Evolutionary conservation across 169 alveolate species (phyloP).

Genomic region (Eimeria falciformis): DNA sequence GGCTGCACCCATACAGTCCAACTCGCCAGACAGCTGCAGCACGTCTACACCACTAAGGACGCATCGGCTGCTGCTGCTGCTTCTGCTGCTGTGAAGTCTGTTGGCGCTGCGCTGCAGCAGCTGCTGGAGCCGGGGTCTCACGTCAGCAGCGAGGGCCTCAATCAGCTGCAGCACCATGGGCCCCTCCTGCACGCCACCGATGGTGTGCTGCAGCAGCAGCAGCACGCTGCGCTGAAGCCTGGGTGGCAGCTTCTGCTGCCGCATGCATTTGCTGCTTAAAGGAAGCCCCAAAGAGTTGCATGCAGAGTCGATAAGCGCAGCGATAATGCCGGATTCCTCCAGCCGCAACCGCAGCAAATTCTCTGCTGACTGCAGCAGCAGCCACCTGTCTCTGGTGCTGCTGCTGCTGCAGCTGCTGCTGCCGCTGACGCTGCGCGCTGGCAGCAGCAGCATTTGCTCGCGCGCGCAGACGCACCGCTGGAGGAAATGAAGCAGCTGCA

Average conservation of each 20-base stretch:
- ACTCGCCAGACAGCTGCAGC: conserved; percentile 57
- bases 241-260: conserved; percentile 66
- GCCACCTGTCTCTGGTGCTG: too few relatives aligned
- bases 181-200: conserved; percentile 3
- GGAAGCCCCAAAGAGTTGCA: conserved; percentile 35
- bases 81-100: not conserved
- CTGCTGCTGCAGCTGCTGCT: not conserved
- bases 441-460: conserved; percentile 34
- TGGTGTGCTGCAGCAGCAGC: conserved; percentile 72
- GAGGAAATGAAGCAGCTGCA: conserved; percentile 62
- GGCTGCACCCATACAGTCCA: conserved; percentile 54
- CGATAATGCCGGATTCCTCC: conserved; percentile 57
- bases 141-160: conserved; percentile 45
- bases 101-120: conserved; percentile 61
- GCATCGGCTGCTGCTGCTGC: conserved; percentile 3
- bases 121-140: conserved; percentile 69
- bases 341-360: conserved; percentile 2
- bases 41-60: conserved; percentile 25
- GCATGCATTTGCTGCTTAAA: conserved; percentile 1
- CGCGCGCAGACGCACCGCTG: conserved; percentile 51
- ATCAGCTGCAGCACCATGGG: conserved; percentile 47
- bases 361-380: conserved; percentile 53
- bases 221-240: conserved; percentile 59
- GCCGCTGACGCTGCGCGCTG: not conserved
- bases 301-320: conserved; percentile 51